Percentiles rank a stretch among this genome's conserved stretches.
Conservation (phyloP, 352 stramenopile species). For the Pythium biforme region DNA sequence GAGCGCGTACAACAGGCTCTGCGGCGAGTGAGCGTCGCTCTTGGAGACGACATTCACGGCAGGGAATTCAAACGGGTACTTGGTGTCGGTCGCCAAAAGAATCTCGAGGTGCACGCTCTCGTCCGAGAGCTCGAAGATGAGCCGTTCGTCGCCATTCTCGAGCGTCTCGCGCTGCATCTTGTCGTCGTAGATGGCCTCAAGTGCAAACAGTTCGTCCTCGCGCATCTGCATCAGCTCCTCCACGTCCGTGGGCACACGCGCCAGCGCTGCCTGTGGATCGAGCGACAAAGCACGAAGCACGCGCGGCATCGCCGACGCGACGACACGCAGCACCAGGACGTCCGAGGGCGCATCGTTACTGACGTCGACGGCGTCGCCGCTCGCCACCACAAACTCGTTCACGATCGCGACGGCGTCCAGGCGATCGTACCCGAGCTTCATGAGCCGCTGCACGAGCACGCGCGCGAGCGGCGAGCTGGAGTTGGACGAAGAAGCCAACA, state of each 20-base stretch:
- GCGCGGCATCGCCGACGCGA: slow-evolving; percentile 41
- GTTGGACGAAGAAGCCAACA: slow-evolving; percentile 36
- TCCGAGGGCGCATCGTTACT: slow-evolving; percentile 39
- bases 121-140: slow-evolving; percentile 46
- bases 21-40: slow-evolving; percentile 37
- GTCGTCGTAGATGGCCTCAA: slow-evolving; percentile 86
- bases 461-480: slow-evolving; percentile 25
- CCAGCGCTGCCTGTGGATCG: neutral
- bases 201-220: slow-evolving; percentile 73
- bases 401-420: slow-evolving; percentile 44
- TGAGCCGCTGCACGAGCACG: slow-evolving; percentile 66
- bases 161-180: slow-evolving; percentile 39
- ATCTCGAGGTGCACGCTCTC: slow-evolving; percentile 56
- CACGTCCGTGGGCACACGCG: slow-evolving; percentile 12
- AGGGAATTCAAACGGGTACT: slow-evolving; percentile 77
- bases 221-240: slow-evolving; percentile 54
- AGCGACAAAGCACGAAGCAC: slow-evolving; percentile 40
- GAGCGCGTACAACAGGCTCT: slow-evolving; percentile 49
- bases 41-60: slow-evolving; percentile 47
- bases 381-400: slow-evolving; percentile 34
- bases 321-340: slow-evolving; percentile 35
- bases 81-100: slow-evolving; percentile 43
- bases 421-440: slow-evolving; percentile 79
- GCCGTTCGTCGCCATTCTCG: slow-evolving; percentile 30
- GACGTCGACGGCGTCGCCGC: slow-evolving; percentile 6